Evolutionary conservation across 345 rosid genomes (phyloP).

Genomic region (Acer campestre): DNA sequence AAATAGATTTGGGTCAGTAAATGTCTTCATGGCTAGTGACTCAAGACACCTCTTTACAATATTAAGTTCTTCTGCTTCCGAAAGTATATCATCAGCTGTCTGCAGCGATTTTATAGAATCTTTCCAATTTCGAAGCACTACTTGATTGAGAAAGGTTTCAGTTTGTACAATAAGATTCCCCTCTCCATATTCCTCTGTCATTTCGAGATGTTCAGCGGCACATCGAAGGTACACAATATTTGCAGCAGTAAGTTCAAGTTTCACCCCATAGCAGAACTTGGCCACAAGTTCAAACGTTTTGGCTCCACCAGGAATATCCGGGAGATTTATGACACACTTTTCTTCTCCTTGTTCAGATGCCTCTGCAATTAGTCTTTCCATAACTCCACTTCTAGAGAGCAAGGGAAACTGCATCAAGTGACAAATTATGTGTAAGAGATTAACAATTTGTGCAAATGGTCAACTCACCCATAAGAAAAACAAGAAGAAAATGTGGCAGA

Average conservation of each 20-base stretch:
- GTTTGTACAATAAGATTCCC: conserved; percentile 78
- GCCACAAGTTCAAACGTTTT: conserved; percentile 95
- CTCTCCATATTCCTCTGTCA: conserved; percentile 96
- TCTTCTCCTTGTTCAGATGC: conserved; percentile 74
- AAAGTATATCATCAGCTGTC: conserved; percentile 70
- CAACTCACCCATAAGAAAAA: neutral
- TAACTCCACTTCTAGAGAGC: conserved; percentile 90
- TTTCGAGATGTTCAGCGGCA: conserved; percentile 86
- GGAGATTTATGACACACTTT: conserved; percentile 57
- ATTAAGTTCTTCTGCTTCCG: conserved; percentile 68
- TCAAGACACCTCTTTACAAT: conserved; percentile 79
- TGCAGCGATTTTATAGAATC: conserved; percentile 84
- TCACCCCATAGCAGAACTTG: conserved; percentile 98
- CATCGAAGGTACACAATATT: conserved; percentile 81
- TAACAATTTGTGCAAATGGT: neutral
- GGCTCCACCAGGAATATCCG: conserved; percentile 81
- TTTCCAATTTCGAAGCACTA: conserved; percentile 86
- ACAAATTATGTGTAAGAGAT: conserved; percentile 20
- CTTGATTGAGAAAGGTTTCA: conserved; percentile 86
- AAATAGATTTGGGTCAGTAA: conserved; percentile 82
- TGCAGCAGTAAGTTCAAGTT: conserved; percentile 88
- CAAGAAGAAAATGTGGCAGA: neutral
- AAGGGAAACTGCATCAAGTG: conserved; percentile 76
- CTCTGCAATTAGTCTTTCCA: conserved; percentile 87
- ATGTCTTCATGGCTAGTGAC: conserved; percentile 73